Evolutionary conservation across 2,329 filamentous ascomycete species (phyloP).

Genomic region (Dryadomyces quercivorus): DNA sequence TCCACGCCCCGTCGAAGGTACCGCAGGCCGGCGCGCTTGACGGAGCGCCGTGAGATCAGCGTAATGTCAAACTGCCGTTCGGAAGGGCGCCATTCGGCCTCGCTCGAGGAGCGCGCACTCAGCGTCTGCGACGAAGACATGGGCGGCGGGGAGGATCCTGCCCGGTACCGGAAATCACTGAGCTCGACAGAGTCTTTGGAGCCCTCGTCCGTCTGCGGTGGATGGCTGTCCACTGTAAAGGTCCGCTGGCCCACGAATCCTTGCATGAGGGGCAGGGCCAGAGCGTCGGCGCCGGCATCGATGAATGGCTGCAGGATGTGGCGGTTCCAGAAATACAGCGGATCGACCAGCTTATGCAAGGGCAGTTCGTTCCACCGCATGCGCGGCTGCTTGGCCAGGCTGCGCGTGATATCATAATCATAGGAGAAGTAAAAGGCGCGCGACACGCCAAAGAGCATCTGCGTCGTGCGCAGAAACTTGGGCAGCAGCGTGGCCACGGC

Average conservation of each 20-base stretch:
- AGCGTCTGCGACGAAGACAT: not conserved
- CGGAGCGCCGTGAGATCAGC: constrained; percentile 77
- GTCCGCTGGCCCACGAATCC: constrained; percentile 82
- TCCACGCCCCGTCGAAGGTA: constrained; percentile 87
- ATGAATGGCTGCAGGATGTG: constrained; percentile 64
- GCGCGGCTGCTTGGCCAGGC: constrained; percentile 28
- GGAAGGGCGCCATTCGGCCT: constrained; percentile 24
- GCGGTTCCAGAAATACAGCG: constrained; percentile 83
- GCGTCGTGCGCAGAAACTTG: constrained; percentile 72
- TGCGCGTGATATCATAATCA: constrained; percentile 79
- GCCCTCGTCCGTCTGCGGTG: constrained; percentile 38
- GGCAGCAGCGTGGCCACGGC: constrained; percentile 54
- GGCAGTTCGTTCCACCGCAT: constrained; percentile 38
- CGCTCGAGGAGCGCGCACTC: constrained; percentile 7
- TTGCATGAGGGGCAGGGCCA: constrained; percentile 77
- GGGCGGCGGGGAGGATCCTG: not conserved
- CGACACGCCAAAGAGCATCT: constrained; percentile 70
- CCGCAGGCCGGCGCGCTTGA: constrained; percentile 73
- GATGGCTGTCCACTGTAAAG: constrained; percentile 59
- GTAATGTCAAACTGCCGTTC: constrained; percentile 65
- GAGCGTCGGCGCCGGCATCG: constrained; percentile 54
- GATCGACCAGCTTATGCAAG: constrained; percentile 61
- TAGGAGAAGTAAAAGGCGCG: constrained; percentile 93
- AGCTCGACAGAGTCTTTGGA: constrained; percentile 31
- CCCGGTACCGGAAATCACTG: constrained; percentile 15